phyloP scores from a whole-genome alignment of 2,329 filamentous ascomycete species.

The Annulohypoxylon truncatum region DNA sequence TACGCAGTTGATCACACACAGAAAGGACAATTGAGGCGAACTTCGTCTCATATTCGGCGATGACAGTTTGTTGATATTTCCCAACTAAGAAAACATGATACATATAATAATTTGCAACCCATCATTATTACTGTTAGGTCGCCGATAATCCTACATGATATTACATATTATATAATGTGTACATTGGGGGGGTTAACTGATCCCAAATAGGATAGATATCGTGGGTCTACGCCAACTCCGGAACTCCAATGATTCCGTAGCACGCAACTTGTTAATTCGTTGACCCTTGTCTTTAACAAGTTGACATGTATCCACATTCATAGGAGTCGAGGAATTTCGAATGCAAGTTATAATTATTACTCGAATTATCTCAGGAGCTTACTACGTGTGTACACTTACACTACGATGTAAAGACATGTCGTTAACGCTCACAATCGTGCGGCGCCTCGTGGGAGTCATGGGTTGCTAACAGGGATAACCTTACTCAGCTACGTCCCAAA shows the following conservation, averaged over 20 bases:
- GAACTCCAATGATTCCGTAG: slow-evolving; percentile 20
- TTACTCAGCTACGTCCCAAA: slow-evolving; percentile 18
- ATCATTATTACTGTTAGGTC: slow-evolving; percentile 8
- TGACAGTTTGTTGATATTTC: slow-evolving; percentile 5
- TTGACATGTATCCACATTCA: slow-evolving; percentile 14
- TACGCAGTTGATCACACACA: slow-evolving; percentile 38
- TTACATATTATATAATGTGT: not conserved
- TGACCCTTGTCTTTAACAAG: slow-evolving; percentile 7
- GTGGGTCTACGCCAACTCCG: slow-evolving; percentile 30
- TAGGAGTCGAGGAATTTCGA: slow-evolving; percentile 25
- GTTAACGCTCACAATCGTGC: slow-evolving; percentile 22
- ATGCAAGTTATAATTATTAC: slow-evolving; percentile 17
- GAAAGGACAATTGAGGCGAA: slow-evolving; percentile 22
- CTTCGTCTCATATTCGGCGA: slow-evolving; percentile 27
- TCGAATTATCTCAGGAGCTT: slow-evolving; percentile 4
- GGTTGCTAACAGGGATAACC: slow-evolving; percentile 25
- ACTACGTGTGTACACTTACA: not conserved
- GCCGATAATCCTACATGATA: slow-evolving; percentile 2
- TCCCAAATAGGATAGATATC: slow-evolving; percentile 13
- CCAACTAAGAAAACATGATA: slow-evolving; percentile 7
- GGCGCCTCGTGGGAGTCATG: slow-evolving; percentile 31
- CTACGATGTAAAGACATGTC: not conserved
- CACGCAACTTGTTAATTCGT: slow-evolving; percentile 14
- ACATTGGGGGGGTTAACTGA: not conserved
- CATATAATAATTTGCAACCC: slow-evolving; percentile 12